A percentile compares a stretch with the other conserved stretches of the same genome.
These are phyloP conservation scores for Piper longum DNA, from an alignment of 164 flowering plant genomes.

Conservation along the genomic window DNA sequence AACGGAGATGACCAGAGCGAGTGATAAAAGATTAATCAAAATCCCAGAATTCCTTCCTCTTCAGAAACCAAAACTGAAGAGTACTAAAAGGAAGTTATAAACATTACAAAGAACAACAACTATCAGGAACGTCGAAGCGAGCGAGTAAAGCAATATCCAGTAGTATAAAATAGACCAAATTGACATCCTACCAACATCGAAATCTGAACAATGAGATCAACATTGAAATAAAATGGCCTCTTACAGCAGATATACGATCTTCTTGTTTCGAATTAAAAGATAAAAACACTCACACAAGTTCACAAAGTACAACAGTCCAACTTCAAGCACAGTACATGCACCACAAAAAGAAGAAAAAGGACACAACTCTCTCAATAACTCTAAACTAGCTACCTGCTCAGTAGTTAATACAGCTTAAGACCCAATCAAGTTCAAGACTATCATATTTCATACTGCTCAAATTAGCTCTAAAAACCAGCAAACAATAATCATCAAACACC, in stretches of 20 bases:
- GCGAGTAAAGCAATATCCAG: too few species aligned
- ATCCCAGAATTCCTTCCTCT: background rate
- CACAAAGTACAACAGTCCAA: background rate
- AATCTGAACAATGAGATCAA: too few species aligned
- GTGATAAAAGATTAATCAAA: background rate
- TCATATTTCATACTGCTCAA: background rate
- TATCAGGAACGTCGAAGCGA: too few species aligned
- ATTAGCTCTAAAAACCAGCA: background rate
- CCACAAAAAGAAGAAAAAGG: background rate
- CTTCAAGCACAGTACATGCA: background rate
- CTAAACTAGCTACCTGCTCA: background rate
- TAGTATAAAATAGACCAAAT: too few species aligned
- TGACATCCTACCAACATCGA: too few species aligned
- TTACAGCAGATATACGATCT: background rate
- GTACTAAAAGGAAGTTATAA: too few species aligned
- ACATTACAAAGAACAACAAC: too few species aligned
- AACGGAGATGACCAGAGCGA: background rate
- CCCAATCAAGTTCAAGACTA: background rate
- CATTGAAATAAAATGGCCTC: too few species aligned
- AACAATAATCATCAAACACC: background rate
- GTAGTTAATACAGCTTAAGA: background rate
- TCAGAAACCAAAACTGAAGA: background rate
- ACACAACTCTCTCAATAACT: background rate
- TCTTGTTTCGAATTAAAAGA: background rate
- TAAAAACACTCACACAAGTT: background rate